Conservation (phyloP, 805 yeast species). For the Limtongia smithiae region DNA sequence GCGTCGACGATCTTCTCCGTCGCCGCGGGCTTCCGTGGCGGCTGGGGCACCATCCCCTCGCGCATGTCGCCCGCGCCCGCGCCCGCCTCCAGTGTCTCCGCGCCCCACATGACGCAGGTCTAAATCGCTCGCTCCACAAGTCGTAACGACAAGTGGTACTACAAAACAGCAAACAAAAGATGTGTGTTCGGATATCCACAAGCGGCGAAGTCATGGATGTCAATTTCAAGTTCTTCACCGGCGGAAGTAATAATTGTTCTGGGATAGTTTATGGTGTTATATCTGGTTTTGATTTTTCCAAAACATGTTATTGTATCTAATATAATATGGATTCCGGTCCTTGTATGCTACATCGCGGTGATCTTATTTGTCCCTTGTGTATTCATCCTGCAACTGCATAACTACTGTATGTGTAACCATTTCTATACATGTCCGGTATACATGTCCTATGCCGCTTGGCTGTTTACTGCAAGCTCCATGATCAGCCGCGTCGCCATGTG, state of each 20-base stretch:
- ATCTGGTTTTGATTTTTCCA: background rate
- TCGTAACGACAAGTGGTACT: too few relatives aligned
- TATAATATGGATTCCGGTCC: background rate
- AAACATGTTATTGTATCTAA: background rate
- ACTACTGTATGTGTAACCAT: background rate
- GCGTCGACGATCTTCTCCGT: slow-evolving; percentile 55
- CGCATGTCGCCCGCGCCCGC: slow-evolving; percentile 3
- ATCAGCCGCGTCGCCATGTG: slow-evolving; percentile 88
- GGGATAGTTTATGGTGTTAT: background rate
- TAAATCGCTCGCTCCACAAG: too few relatives aligned
- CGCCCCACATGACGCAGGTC: slow-evolving; percentile 20
- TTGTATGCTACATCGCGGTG: background rate
- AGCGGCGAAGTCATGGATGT: too few relatives aligned
- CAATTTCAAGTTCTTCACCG: background rate
- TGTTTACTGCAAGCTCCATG: slow-evolving; percentile 95
- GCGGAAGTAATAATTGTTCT: background rate
- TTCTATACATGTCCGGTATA: background rate
- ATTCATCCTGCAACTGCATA: background rate
- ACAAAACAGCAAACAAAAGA: too few relatives aligned
- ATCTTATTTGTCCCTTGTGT: too few relatives aligned
- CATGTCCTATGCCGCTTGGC: slow-evolving; percentile 49
- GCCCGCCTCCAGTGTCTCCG: slow-evolving; percentile 11
- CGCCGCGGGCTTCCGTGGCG: slow-evolving; percentile 43
- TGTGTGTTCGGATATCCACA: too few relatives aligned
- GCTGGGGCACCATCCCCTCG: slow-evolving; percentile 21